phyloP scores from a whole-genome alignment of 768 basidiomycete species.

The Gloeopeniophorella convolvens region DNA sequence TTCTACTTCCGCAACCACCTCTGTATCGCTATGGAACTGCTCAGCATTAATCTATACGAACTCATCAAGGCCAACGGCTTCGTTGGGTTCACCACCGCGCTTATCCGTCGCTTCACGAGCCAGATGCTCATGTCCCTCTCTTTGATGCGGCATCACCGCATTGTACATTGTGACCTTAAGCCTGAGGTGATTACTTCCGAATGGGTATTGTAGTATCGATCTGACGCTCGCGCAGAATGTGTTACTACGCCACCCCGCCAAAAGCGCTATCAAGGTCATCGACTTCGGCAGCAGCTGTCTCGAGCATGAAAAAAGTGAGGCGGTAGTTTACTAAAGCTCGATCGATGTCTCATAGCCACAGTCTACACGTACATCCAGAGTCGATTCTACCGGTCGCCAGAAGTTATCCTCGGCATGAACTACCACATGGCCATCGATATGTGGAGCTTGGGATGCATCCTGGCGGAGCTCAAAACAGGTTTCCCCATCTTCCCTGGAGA shows the following conservation, averaged over 20 bases:
- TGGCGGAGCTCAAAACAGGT: constrained; percentile 95
- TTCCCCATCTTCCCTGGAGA: constrained; percentile 99
- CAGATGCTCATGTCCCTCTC: constrained; percentile 92
- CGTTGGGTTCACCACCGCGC: constrained; percentile 91
- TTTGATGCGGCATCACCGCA: constrained; percentile 93
- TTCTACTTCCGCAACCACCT: constrained; percentile 98
- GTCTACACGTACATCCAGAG: constrained; percentile 99
- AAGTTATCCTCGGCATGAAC: constrained; percentile 98
- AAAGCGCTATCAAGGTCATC: constrained; percentile 96
- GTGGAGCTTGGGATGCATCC: constrained; percentile 99
- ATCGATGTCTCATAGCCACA: constrained; percentile 27
- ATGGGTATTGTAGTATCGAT: neutral
- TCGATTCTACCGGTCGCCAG: constrained; percentile 99
- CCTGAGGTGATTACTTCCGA: constrained; percentile 66
- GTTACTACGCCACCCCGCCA: constrained; percentile 86
- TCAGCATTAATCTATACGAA: constrained; percentile 98
- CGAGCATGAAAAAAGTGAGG: constrained; percentile 94
- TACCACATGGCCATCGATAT: constrained; percentile 99
- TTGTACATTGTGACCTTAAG: constrained; percentile 98
- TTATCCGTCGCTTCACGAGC: constrained; percentile 93
- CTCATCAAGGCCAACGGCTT: constrained; percentile 99
- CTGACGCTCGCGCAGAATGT: constrained; percentile 61
- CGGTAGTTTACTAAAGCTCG: neutral
- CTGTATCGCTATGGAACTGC: constrained; percentile 95
- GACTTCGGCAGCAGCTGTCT: constrained; percentile 99